These are phyloP conservation scores for Bromus sterilis DNA, from an alignment of 176 grass and related monocot genomes.

Conservation along the genomic window DNA sequence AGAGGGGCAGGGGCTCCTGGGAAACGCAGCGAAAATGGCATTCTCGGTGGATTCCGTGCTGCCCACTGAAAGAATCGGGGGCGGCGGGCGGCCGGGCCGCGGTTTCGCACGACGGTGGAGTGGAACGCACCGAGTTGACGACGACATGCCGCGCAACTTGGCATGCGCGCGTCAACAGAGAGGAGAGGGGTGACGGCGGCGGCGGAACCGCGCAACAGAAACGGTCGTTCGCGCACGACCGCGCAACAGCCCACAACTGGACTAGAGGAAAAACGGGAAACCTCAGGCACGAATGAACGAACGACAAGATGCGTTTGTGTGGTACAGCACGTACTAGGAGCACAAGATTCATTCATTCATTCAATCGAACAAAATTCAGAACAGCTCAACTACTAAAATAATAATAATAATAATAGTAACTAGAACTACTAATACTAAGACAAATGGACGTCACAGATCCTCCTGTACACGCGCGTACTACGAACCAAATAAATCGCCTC, in stretches of 20 bases:
- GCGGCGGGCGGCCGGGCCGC: not conserved
- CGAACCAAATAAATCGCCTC: constrained; percentile 11
- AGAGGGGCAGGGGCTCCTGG: too few species aligned
- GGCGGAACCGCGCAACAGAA: not conserved
- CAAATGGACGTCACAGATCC: not conserved
- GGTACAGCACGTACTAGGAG: not conserved
- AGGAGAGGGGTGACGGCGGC: not conserved
- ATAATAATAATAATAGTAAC: not conserved
- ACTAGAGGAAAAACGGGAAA: not conserved
- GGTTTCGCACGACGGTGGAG: not conserved
- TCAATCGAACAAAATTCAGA: not conserved
- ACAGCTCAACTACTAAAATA: not conserved
- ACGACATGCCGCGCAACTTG: too few species aligned
- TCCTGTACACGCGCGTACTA: not conserved
- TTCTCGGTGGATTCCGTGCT: not conserved
- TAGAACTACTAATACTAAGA: not conserved
- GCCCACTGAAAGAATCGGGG: not conserved
- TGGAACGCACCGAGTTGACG: not conserved
- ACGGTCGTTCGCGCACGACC: not conserved
- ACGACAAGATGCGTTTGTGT: not conserved
- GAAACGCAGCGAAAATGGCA: not conserved
- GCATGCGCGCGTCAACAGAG: not conserved
- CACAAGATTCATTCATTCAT: not conserved
- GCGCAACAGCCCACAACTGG: not conserved
- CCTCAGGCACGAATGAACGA: not conserved